A percentile compares a stretch with the other conserved stretches of the same genome.
Conservation (phyloP, 1,139 yeast genomes). For the Candida sanyaensis region DNA sequence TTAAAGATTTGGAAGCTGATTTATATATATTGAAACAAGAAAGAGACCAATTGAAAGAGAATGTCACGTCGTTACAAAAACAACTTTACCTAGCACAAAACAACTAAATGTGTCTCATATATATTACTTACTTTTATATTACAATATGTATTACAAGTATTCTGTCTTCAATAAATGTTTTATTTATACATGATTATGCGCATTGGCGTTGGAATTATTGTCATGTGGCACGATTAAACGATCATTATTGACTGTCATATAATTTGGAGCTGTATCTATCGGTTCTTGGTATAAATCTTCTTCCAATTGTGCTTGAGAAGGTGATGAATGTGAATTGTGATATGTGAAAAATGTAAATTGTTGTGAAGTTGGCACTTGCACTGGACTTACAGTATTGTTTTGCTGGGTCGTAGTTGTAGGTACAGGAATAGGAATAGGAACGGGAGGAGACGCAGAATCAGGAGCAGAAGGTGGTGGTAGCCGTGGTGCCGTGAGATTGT, state of each 20-base stretch:
- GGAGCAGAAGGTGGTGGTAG: neutral
- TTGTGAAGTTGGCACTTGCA: neutral
- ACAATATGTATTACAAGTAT: neutral
- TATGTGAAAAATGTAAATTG: slow-evolving; percentile 11
- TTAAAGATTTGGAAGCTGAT: slow-evolving; percentile 84
- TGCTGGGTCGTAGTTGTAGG: slow-evolving; percentile 1
- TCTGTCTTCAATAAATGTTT: neutral
- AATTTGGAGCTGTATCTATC: slow-evolving; percentile 41
- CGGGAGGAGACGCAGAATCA: too few relatives aligned
- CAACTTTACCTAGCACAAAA: slow-evolving; percentile 42
- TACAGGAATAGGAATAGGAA: neutral
- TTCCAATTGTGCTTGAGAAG: slow-evolving; percentile 6
- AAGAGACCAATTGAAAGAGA: slow-evolving; percentile 75
- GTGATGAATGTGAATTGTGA: neutral
- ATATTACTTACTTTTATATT: neutral
- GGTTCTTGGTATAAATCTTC: slow-evolving; percentile 15
- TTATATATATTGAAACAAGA: slow-evolving; percentile 79
- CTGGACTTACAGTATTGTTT: neutral
- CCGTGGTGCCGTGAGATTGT: slow-evolving; percentile 3
- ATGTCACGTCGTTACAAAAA: slow-evolving; percentile 60
- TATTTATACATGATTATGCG: neutral
- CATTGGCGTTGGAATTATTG: slow-evolving; percentile 8
- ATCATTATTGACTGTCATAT: slow-evolving; percentile 33
- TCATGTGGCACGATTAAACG: slow-evolving; percentile 16
- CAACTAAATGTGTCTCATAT: slow-evolving; percentile 3